Evolutionary conservation across 2,329 filamentous ascomycete species (phyloP), one percentile per base, ranked within the genome.

Genomic region (Neonectria hederae): DNA sequence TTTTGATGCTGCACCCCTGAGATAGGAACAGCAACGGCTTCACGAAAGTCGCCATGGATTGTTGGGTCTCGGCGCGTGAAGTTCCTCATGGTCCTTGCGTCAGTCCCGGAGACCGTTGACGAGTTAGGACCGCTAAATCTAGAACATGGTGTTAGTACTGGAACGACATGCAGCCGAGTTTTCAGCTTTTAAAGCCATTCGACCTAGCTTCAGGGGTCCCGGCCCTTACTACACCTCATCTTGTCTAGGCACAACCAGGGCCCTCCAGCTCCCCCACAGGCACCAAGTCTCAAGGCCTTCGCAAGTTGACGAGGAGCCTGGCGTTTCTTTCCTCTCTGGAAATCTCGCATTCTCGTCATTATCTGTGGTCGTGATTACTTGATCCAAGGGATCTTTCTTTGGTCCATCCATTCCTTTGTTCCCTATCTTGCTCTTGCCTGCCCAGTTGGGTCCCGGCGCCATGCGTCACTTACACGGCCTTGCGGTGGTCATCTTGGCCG

Each of bases 171-270:
- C 56, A 64, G 59, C 63, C 65, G 43, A 52, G 45, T 65, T 63
- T 73, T 68, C 59, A 65, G 62, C 65, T 64, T 24, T 13, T 51
- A 65, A 65, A 65, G 63, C 68, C 65, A 70, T 73, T 40, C 9
- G 49, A 59, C 38, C 66, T 74, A 74, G 70, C 62, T 66, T 59
- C 70, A 74, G 72, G 72, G 72, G 72, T 57, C 56, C 64, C 52
- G 62, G 22, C 61, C 35, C 57, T 57, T 57, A 58, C 60, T 62
- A 62, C 67, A 66, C 66, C 68, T 64, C 59, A 65, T 65, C 63
- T 62, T 62, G 52, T 9, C 52, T 52, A 64, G 69, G 54, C 71
- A 66, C 63, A 40, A 48, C 65, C 59, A 60, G 55, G 46, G 45
- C 35, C 30, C 46, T 62, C 51, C 49, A 54, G 62, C 55, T 54